Evolutionary conservation across 1,284 basidiomycete genomes (phyloP).

Genomic region (Rhodotorula sp.): DNA sequence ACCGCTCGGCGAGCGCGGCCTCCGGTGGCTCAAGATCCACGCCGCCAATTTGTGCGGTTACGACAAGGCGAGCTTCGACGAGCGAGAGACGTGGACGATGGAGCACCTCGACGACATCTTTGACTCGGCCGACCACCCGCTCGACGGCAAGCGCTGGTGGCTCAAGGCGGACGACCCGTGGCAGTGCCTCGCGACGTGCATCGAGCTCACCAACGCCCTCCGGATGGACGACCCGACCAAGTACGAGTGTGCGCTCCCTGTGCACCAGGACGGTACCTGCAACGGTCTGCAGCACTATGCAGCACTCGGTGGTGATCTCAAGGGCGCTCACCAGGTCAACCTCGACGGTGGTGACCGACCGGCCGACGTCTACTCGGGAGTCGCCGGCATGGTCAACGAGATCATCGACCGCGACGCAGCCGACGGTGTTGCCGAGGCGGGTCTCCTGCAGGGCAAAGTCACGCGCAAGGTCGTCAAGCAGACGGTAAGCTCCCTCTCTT

Average conservation of each 20-base stretch:
- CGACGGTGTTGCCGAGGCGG: slow-evolving; percentile 61
- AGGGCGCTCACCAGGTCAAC: slow-evolving; percentile 92
- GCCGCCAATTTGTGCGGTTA: slow-evolving; percentile 89
- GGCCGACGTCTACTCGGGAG: slow-evolving; percentile 93
- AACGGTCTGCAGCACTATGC: slow-evolving; percentile 99
- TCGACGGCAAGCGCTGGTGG: slow-evolving; percentile 75
- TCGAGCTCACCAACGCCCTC: slow-evolving; percentile 77
- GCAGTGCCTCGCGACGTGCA: slow-evolving; percentile 92
- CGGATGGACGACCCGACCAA: slow-evolving; percentile 68
- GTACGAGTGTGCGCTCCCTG: slow-evolving; percentile 75
- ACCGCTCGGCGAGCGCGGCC: slow-evolving; percentile 74
- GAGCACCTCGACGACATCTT: slow-evolving; percentile 73
- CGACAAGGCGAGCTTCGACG: slow-evolving; percentile 92
- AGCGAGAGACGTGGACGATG: slow-evolving; percentile 77
- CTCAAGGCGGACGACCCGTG: slow-evolving; percentile 87
- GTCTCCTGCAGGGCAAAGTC: slow-evolving; percentile 73
- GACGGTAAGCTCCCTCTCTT: slow-evolving; percentile 60
- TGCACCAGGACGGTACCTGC: slow-evolving; percentile 98
- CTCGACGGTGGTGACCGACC: slow-evolving; percentile 80
- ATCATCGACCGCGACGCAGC: slow-evolving; percentile 52
- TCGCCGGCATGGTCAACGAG: slow-evolving; percentile 76
- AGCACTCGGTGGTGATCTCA: slow-evolving; percentile 87
- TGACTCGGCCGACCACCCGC: slow-evolving; percentile 82
- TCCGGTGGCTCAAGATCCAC: slow-evolving; percentile 88
- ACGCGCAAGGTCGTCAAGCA: slow-evolving; percentile 97